A percentile compares a stretch with the other conserved stretches of the same genome.
Evolutionary conservation across 176 grass and related monocot species (phyloP).

Genomic region (Raddia distichophylla): DNA sequence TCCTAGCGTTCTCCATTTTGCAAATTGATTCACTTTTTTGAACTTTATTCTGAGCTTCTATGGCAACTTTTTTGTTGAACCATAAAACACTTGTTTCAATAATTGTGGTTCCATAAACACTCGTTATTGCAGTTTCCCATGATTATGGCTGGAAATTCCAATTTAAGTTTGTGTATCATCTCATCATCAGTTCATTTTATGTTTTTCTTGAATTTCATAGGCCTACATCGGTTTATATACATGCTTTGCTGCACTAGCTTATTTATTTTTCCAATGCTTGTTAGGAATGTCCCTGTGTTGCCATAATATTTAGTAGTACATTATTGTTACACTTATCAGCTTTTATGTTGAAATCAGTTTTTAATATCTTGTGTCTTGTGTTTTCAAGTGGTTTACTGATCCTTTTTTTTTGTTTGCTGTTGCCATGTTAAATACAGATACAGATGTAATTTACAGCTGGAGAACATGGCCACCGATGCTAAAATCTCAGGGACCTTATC

Average conservation of each 20-base stretch:
- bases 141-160: background rate
- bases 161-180: background rate
- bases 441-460: too few species aligned
- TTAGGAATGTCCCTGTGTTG: background rate
- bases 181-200: constrained; percentile 1
- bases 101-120: too few species aligned
- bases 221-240: background rate
- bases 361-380: background rate
- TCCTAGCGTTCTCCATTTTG: too few species aligned
- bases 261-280: background rate
- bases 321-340: constrained; percentile 2
- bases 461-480: too few species aligned
- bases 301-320: background rate
- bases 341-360: background rate
- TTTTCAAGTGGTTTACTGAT: constrained; percentile 22
- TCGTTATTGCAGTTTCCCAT: background rate
- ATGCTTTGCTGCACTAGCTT: constrained; percentile 10
- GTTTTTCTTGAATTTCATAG: background rate
- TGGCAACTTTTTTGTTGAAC: too few species aligned
- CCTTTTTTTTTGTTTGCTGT: constrained; percentile 10
- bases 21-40: too few species aligned
- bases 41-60: too few species aligned
- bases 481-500: too few species aligned
- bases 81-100: too few species aligned
- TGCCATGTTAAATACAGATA: constrained; percentile 48